Conservation (phyloP, 164 flowering plant genomes). For the Chimonanthus salicifolius region DNA sequence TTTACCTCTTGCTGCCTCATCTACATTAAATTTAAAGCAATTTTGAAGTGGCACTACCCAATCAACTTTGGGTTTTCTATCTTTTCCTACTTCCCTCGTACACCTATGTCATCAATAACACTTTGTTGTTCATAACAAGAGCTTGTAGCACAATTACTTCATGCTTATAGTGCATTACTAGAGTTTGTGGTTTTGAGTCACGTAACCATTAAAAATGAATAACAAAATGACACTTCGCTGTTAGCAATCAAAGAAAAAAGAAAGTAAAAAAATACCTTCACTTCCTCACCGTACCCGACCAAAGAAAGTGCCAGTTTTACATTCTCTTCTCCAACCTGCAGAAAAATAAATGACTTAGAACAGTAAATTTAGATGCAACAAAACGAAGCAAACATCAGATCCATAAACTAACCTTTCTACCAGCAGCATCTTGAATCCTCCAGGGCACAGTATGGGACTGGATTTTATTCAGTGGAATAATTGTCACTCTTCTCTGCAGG, state of each 20-base stretch:
- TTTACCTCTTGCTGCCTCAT: too few relatives aligned
- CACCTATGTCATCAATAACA: too few relatives aligned
- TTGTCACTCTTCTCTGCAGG: constrained; percentile 84
- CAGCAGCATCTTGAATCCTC: constrained; percentile 65
- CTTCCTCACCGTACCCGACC: constrained; percentile 82
- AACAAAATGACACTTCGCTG: too few relatives aligned
- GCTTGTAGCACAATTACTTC: too few relatives aligned
- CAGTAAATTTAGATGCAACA: neutral
- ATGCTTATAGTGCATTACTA: too few relatives aligned
- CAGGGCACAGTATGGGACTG: constrained; percentile 46
- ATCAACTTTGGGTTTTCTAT: too few relatives aligned
- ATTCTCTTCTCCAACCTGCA: constrained; percentile 88
- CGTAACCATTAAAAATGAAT: too few relatives aligned
- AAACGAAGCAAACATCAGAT: neutral
- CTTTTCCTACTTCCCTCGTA: too few relatives aligned
- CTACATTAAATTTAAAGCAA: too few relatives aligned
- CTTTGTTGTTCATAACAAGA: too few relatives aligned
- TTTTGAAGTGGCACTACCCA: too few relatives aligned
- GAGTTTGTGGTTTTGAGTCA: too few relatives aligned
- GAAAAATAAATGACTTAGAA: constrained; percentile 2
- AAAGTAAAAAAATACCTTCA: constrained; percentile 40
- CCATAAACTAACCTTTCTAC: constrained; percentile 51
- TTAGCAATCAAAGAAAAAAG: neutral
- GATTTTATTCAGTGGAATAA: constrained; percentile 90
- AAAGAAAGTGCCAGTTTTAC: constrained; percentile 87